Conservation (phyloP, 495 filamentous ascomycete species). For the Tuber microsphaerosporum region DNA sequence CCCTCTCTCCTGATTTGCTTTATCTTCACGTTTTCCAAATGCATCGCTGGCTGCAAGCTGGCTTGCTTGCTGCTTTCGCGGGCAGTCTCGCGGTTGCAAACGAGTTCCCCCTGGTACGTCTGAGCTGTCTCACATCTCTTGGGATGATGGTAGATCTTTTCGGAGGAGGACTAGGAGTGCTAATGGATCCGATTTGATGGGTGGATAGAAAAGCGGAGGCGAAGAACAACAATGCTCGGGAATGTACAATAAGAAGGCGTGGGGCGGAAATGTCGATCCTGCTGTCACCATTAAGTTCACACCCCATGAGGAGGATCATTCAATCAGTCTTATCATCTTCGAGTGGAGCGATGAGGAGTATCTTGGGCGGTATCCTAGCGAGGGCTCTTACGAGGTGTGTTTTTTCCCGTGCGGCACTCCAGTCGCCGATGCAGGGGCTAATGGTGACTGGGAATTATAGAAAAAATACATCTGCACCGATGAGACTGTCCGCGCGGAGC, state of each 20-base stretch:
- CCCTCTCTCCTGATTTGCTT: not conserved
- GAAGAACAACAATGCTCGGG: slow-evolving; percentile 84
- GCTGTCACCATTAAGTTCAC: slow-evolving; percentile 81
- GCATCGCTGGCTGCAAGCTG: slow-evolving; percentile 33
- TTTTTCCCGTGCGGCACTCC: not conserved
- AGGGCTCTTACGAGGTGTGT: slow-evolving; percentile 41
- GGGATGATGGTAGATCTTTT: not conserved
- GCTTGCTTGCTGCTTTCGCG: slow-evolving; percentile 20
- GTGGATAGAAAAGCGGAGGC: slow-evolving; percentile 51
- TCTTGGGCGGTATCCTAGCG: slow-evolving; percentile 54
- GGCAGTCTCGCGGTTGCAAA: slow-evolving; percentile 30
- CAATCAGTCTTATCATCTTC: slow-evolving; percentile 82
- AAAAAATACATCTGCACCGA: slow-evolving; percentile 71
- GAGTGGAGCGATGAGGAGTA: slow-evolving; percentile 81
- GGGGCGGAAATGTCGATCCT: slow-evolving; percentile 83
- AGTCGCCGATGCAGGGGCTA: slow-evolving; percentile 12
- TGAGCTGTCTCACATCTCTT: not conserved
- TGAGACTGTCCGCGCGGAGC: slow-evolving; percentile 55
- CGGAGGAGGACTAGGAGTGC: not conserved
- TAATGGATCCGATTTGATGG: slow-evolving; percentile 42
- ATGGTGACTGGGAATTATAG: slow-evolving; percentile 38
- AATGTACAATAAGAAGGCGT: slow-evolving; percentile 88
- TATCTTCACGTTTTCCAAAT: slow-evolving; percentile 1
- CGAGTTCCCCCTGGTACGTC: slow-evolving; percentile 36
- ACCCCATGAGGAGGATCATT: slow-evolving; percentile 51